phyloP scores from a whole-genome alignment of 2,329 filamentous ascomycete genomes.

The Cladosporium sp. region DNA sequence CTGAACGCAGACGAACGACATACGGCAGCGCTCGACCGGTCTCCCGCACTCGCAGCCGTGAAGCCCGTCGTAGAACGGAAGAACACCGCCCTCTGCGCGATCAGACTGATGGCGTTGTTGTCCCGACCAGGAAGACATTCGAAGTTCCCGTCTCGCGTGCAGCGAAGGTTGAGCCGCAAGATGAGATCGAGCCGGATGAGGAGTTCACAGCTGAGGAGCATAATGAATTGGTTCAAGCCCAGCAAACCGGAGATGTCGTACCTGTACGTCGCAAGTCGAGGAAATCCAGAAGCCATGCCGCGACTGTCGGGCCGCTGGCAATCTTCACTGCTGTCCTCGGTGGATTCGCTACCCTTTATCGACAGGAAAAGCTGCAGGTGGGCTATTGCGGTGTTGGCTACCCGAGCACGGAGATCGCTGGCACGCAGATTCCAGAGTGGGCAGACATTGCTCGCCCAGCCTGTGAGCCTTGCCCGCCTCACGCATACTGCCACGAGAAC shows the following conservation, averaged over 20 bases:
- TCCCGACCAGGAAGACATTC: conserved; percentile 55
- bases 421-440: conserved; percentile 69
- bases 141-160: conserved; percentile 51
- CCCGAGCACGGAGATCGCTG: conserved; percentile 55
- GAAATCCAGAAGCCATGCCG: conserved; percentile 43
- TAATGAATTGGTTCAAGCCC: conserved; percentile 70
- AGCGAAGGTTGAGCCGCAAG: conserved; percentile 37
- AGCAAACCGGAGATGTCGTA: conserved; percentile 45
- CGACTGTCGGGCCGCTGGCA: conserved; percentile 65
- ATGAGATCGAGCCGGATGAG: conserved; percentile 68
- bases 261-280: conserved; percentile 37
- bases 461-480: conserved; percentile 85
- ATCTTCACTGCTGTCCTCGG: conserved; percentile 66
- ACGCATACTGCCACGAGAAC: conserved; percentile 82
- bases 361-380: conserved; percentile 92
- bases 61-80: conserved; percentile 40
- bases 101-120: conserved; percentile 51
- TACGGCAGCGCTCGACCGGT: conserved; percentile 34
- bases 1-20: conserved; percentile 53
- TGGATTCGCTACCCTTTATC: conserved; percentile 76
- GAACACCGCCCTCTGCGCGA: conserved; percentile 41
- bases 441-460: conserved; percentile 67
- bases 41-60: conserved; percentile 41
- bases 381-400: conserved; percentile 85
- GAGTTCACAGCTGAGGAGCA: conserved; percentile 94